Percentiles rank a stretch among this genome's conserved stretches.
Conservation (phyloP, 139 green algal genomes). For the Parachlorella kessleri region DNA sequence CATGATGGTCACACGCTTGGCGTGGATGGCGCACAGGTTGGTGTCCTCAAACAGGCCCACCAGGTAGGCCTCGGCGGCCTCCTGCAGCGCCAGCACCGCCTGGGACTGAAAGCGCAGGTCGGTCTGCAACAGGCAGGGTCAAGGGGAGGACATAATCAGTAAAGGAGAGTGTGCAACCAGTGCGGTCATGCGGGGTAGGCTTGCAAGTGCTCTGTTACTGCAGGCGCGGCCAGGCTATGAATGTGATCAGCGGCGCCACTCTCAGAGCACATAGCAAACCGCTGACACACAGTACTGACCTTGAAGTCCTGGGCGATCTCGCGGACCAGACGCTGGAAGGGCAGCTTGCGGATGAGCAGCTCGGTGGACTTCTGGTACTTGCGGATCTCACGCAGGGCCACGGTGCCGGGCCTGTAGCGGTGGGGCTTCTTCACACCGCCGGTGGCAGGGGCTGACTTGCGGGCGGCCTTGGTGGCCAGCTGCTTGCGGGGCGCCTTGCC, state of each 20-base stretch:
- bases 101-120: slow-evolving; percentile 39
- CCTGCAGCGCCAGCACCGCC: slow-evolving; percentile 79
- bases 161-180: too few relatives aligned
- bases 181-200: too few relatives aligned
- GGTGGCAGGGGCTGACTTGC: slow-evolving; percentile 90
- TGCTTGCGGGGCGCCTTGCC: slow-evolving; percentile 95
- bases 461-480: slow-evolving; percentile 93
- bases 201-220: too few relatives aligned
- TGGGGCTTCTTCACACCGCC: slow-evolving; percentile 92
- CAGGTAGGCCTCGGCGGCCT: slow-evolving; percentile 97
- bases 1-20: slow-evolving; percentile 98
- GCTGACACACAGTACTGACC: slow-evolving; percentile 54
- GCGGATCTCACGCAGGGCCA: slow-evolving; percentile 92
- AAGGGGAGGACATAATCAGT: too few relatives aligned
- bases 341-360: slow-evolving; percentile 96
- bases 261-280: too few relatives aligned
- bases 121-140: too few relatives aligned
- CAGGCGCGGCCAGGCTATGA: too few relatives aligned
- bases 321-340: slow-evolving; percentile 96
- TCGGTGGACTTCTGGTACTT: slow-evolving; percentile 96
- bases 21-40: slow-evolving; percentile 63
- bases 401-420: slow-evolving; percentile 88
- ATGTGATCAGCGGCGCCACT: too few relatives aligned
- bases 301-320: slow-evolving; percentile 99
- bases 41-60: slow-evolving; percentile 91